These are phyloP conservation scores for Leishmania braziliensis DNA, from an alignment of 208 protist species.

Conservation along the genomic window DNA sequence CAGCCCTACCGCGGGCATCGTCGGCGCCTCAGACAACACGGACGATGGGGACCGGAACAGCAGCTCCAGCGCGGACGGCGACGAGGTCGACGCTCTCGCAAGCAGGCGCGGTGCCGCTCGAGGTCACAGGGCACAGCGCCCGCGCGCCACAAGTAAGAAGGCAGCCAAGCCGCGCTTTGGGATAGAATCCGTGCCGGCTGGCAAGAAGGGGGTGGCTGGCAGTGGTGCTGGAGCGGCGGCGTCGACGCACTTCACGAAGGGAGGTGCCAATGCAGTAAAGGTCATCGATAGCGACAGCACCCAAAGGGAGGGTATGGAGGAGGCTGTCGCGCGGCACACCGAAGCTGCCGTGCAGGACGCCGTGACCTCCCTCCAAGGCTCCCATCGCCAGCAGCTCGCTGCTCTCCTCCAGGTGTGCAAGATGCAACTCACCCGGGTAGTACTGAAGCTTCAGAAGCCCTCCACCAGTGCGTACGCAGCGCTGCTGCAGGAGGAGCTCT, in stretches of 20 bases:
- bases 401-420: conserved; percentile 17
- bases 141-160: background rate
- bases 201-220: background rate
- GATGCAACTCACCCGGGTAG: conserved; percentile 35
- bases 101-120: background rate
- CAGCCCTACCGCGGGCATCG: background rate
- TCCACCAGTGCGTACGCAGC: conserved; percentile 38
- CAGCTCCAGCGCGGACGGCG: background rate
- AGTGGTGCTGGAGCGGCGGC: background rate
- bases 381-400: conserved; percentile 17
- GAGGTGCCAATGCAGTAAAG: background rate
- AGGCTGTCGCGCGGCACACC: conserved; percentile 5
- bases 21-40: background rate
- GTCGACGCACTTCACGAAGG: background rate
- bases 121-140: background rate
- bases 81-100: background rate
- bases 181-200: background rate
- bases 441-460: conserved; percentile 47
- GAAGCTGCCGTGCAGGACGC: conserved; percentile 19
- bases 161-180: background rate
- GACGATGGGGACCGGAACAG: background rate
- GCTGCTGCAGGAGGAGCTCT: conserved; percentile 41
- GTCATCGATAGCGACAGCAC: background rate
- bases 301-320: background rate
- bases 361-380: conserved; percentile 11